Evolutionary conservation across 768 basidiomycete species (phyloP), one percentile per base, ranked within the genome.

Genomic region (Hygrocybe punicea): DNA sequence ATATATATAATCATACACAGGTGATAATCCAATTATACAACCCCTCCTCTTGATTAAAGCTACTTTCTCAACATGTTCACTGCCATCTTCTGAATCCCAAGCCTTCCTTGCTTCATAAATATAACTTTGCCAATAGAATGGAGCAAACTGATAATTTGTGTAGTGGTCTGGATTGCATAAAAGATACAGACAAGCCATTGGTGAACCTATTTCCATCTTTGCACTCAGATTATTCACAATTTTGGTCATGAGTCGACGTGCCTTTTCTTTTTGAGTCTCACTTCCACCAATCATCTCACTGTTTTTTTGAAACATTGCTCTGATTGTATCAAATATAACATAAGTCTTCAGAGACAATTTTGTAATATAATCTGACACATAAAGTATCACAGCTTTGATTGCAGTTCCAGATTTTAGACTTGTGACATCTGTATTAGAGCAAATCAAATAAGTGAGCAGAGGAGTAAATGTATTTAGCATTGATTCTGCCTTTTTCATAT

Each of bases 301-400:
- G 47, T 65, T 63, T 47, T 53, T 67, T 3, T 60, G 36, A 58
- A 70, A 67, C 9, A 71, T 59, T 9, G 29, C 53, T 7, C 53
- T 45, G 9, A 73, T 61, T 14, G 64, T 51, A 17, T 72, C 67
- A 63, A 76, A 73, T 13, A 74, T 64, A 29, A 11, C 69, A 61
- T 74, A 52, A 2, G 72, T 76, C 45, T 73, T 75, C 6, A 76
- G 44, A 3, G 53, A 33, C 1, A 58, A 39, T 57, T 78, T 77
- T 1, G 72, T 72, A 7, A 76, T 65, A 54, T 76, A 77, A 57
- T 77, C 72, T 13, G 73, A 68, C 0, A 75, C 62, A 64, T 76
- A 73, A 14, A 63, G 56, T 1, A 70, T 60, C 3, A 71, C 62
- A 11, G 68, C 66, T 29, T 72, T 72, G 2, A 78, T 63, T 1